phyloP scores from a whole-genome alignment of 164 flowering plant species.

The Sedum album region DNA sequence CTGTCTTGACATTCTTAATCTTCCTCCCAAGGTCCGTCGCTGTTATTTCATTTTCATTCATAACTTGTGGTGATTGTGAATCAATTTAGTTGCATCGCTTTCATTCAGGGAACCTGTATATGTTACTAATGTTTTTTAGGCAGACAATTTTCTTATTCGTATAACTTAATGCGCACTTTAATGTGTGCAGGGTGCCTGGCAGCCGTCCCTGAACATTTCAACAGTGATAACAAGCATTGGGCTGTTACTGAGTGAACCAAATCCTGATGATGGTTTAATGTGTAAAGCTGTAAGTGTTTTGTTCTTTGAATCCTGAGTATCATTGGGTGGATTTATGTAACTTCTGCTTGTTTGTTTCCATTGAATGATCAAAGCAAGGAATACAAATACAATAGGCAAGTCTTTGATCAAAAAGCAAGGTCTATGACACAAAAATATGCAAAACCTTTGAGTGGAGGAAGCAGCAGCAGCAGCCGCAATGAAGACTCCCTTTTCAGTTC shows the following conservation, averaged over 20 bases:
- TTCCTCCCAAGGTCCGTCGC: constrained; percentile 93
- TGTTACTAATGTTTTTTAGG: background rate
- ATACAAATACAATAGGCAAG: constrained; percentile 74
- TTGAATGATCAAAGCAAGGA: constrained; percentile 59
- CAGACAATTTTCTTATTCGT: background rate
- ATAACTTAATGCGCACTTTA: background rate
- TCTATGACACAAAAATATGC: constrained; percentile 77
- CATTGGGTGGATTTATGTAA: background rate
- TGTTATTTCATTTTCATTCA: background rate
- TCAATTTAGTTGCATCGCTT: background rate
- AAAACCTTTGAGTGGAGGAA: constrained; percentile 23
- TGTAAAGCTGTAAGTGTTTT: constrained; percentile 65
- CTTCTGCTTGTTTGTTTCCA: constrained; percentile 9
- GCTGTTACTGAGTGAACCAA: constrained; percentile 74
- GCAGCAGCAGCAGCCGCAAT: constrained; percentile 15
- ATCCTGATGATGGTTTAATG: constrained; percentile 94
- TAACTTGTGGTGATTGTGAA: background rate
- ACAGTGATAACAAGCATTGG: constrained; percentile 77
- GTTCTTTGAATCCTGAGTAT: background rate
- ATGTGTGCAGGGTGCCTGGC: constrained; percentile 82
- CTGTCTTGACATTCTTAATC: constrained; percentile 89
- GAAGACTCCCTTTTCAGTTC: constrained; percentile 13
- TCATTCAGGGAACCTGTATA: background rate
- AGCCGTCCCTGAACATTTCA: constrained; percentile 84
- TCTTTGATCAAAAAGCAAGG: constrained; percentile 71